A percentile compares a stretch with the other conserved stretches of the same genome.
phyloP scores from a whole-genome alignment of 2,329 filamentous ascomycete species.

The Pezicula rhizophila region DNA sequence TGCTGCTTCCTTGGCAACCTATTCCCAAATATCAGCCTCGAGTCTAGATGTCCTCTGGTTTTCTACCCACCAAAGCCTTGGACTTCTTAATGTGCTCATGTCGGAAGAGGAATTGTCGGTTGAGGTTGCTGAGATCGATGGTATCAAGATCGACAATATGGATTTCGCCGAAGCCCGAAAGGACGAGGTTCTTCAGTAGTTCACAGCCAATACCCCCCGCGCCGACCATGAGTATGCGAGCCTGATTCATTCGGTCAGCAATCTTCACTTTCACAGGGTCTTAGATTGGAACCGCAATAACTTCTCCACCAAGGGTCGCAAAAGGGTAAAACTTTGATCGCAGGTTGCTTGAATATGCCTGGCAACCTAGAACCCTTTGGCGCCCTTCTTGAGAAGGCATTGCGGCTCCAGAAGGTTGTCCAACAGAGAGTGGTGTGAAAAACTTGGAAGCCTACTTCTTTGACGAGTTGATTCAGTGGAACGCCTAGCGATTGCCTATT shows the following conservation, averaged over 20 bases:
- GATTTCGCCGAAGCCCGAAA: conserved; percentile 86
- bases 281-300: background rate
- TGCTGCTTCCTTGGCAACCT: conserved; percentile 91
- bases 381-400: background rate
- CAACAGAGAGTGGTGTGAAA: conserved; percentile 12
- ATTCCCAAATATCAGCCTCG: conserved; percentile 12
- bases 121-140: conserved; percentile 95
- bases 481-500: conserved; percentile 63
- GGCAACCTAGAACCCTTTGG: background rate
- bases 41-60: background rate
- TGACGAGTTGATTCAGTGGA: conserved; percentile 57
- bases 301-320: background rate
- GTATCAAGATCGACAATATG: conserved; percentile 97
- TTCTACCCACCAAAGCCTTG: conserved; percentile 71
- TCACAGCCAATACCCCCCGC: conserved; percentile 97
- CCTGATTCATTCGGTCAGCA: conserved; percentile 46
- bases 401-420: background rate
- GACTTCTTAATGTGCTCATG: conserved; percentile 97
- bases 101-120: conserved; percentile 94
- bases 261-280: conserved; percentile 5
- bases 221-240: conserved; percentile 86
- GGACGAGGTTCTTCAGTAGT: conserved; percentile 90
- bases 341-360: background rate
- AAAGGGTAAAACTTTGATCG: background rate
- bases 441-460: conserved; percentile 49